These are phyloP conservation scores for Alternaria postmessia DNA, from an alignment of 2,329 filamentous ascomycete species.

Conservation along the genomic window DNA sequence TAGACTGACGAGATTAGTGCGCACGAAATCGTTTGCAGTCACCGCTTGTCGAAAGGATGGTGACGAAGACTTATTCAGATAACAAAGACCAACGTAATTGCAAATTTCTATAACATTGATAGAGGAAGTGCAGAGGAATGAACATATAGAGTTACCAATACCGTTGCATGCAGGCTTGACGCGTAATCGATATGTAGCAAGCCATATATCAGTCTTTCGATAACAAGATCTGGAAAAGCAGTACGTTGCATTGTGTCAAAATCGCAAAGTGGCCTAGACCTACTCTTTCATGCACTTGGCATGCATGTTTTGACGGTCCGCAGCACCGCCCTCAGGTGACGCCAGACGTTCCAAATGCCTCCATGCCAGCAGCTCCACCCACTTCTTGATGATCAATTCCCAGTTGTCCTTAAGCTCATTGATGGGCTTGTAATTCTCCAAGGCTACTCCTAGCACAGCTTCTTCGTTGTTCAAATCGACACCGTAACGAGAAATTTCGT, in stretches of 20 bases:
- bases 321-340: slow-evolving; percentile 5
- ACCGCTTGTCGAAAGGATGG: not conserved
- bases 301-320: not conserved
- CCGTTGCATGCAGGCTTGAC: not conserved
- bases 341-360: slow-evolving; percentile 16
- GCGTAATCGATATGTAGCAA: not conserved
- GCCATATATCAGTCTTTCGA: not conserved
- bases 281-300: not conserved
- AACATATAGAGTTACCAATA: not conserved
- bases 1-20: too few relatives aligned
- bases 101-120: not conserved
- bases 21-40: not conserved
- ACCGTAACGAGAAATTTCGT: not conserved
- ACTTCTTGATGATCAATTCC: slow-evolving; percentile 9
- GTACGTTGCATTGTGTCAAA: not conserved
- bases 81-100: not conserved
- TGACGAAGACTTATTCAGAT: not conserved
- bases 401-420: slow-evolving; percentile 10
- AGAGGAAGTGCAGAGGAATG: not conserved
- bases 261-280: too few relatives aligned
- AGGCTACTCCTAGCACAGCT: not conserved
- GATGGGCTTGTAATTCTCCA: slow-evolving; percentile 3
- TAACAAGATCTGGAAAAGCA: not conserved
- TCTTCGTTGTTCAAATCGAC: not conserved
- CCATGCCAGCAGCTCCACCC: slow-evolving; percentile 19